These are phyloP conservation scores for Xanthoceras sorbifolium DNA, from an alignment of 345 rosid species.

Conservation along the genomic window DNA sequence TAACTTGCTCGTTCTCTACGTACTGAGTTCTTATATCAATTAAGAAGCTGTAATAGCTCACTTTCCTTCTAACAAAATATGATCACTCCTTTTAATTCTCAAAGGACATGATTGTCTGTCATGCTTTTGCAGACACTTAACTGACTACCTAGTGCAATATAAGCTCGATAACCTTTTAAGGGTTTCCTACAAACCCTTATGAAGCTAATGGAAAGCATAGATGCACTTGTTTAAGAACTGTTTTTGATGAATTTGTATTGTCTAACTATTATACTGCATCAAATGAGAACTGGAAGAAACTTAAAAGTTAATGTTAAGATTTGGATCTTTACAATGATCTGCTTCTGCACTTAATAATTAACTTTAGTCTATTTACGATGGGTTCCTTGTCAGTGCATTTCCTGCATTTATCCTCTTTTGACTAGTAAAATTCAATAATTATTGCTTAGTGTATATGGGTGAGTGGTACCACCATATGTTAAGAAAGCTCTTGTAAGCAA, in stretches of 20 bases:
- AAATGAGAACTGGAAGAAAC: not conserved
- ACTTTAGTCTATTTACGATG: not conserved
- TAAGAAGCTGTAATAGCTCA: not conserved
- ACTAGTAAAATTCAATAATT: not conserved
- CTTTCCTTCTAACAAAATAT: not conserved
- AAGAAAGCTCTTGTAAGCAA: not conserved
- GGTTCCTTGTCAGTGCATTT: not conserved
- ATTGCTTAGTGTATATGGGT: not conserved
- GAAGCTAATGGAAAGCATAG: not conserved
- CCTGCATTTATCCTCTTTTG: not conserved
- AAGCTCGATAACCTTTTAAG: not conserved
- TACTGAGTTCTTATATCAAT: not conserved
- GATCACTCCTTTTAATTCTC: not conserved
- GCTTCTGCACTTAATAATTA: not conserved
- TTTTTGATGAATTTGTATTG: not conserved
- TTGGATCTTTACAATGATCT: not conserved
- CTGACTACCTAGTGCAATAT: not conserved
- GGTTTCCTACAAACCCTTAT: not conserved
- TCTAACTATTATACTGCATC: not conserved
- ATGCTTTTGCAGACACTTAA: not conserved
- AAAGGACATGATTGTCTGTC: not conserved
- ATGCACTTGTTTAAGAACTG: not conserved
- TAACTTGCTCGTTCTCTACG: not conserved
- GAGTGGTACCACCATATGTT: not conserved
- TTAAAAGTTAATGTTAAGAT: not conserved